phyloP scores from a whole-genome alignment of 768 basidiomycete genomes.

The Suillus variegatus region DNA sequence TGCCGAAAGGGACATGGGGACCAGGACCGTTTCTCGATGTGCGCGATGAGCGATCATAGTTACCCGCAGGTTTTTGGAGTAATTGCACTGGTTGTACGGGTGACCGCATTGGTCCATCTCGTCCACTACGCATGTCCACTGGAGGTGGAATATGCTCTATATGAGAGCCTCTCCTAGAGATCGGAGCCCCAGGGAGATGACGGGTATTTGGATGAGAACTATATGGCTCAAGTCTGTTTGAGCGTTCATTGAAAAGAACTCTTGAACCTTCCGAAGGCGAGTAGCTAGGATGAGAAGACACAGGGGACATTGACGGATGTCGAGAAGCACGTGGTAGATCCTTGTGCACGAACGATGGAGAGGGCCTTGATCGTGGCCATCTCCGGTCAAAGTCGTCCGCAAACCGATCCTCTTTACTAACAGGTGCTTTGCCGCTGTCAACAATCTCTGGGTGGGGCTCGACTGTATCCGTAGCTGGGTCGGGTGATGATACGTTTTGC shows the following conservation, averaged over 20 bases:
- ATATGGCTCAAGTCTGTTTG: slow-evolving; percentile 87
- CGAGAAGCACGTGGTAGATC: slow-evolving; percentile 40
- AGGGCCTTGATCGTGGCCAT: slow-evolving; percentile 78
- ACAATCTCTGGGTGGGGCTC: slow-evolving; percentile 15
- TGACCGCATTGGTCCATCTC: slow-evolving; percentile 48
- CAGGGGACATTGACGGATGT: slow-evolving; percentile 34
- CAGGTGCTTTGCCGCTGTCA: slow-evolving; percentile 17
- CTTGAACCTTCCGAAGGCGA: slow-evolving; percentile 63
- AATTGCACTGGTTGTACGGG: slow-evolving; percentile 49
- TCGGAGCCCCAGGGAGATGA: slow-evolving; percentile 29
- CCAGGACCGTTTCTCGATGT: slow-evolving; percentile 1
- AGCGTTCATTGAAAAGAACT: slow-evolving; percentile 93
- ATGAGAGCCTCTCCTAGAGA: slow-evolving; percentile 43
- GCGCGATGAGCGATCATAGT: background rate
- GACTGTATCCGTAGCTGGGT: slow-evolving; percentile 12
- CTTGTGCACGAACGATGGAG: slow-evolving; percentile 43
- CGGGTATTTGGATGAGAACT: slow-evolving; percentile 48
- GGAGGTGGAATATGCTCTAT: slow-evolving; percentile 41
- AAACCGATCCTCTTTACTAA: slow-evolving; percentile 83
- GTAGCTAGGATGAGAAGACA: slow-evolving; percentile 40
- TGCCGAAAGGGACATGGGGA: slow-evolving; percentile 4
- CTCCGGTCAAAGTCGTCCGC: slow-evolving; percentile 94
- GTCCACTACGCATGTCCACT: slow-evolving; percentile 43
- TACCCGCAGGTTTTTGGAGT: slow-evolving; percentile 53
- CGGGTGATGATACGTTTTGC: background rate